These are phyloP conservation scores for Dactylellina leptospora DNA, from an alignment of 2,329 filamentous ascomycete species.

Conservation along the genomic window DNA sequence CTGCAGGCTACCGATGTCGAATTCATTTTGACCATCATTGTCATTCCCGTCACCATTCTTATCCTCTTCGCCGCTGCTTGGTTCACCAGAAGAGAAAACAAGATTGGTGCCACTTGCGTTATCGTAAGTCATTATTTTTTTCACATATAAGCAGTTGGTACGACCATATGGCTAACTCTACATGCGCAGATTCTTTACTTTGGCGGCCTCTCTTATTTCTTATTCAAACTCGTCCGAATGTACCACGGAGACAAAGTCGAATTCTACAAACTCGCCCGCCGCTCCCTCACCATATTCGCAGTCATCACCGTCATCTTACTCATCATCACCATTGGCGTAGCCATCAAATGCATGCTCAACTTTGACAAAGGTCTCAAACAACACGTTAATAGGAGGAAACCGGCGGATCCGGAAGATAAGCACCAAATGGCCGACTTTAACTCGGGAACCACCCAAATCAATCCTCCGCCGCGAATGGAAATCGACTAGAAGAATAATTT, in stretches of 20 bases:
- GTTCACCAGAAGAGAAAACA: conserved; percentile 85
- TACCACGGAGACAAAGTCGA: conserved; percentile 71
- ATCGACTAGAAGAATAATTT: conserved; percentile 61
- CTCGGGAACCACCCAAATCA: conserved; percentile 62
- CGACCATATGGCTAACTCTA: conserved; percentile 49
- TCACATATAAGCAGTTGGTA: neutral
- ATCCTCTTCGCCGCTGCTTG: conserved; percentile 86
- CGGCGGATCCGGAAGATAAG: conserved; percentile 65
- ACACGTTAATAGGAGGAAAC: conserved; percentile 74
- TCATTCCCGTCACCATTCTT: conserved; percentile 87
- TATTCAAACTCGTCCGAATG: conserved; percentile 98
- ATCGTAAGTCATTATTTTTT: conserved; percentile 68
- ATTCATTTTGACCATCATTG: conserved; percentile 84
- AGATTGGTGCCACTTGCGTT: conserved; percentile 76
- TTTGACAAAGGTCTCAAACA: conserved; percentile 89
- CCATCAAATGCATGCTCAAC: conserved; percentile 86
- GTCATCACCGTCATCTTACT: conserved; percentile 91
- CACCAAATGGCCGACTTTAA: conserved; percentile 64
- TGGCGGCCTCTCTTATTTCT: conserved; percentile 89
- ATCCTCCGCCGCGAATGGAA: conserved; percentile 63
- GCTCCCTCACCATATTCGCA: conserved; percentile 75
- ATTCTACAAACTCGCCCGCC: conserved; percentile 79
- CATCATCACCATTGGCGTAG: conserved; percentile 85
- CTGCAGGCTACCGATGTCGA: conserved; percentile 71
- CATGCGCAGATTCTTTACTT: conserved; percentile 75